Conservation (phyloP, 495 filamentous ascomycete species). For the Daldinia decipiens region DNA sequence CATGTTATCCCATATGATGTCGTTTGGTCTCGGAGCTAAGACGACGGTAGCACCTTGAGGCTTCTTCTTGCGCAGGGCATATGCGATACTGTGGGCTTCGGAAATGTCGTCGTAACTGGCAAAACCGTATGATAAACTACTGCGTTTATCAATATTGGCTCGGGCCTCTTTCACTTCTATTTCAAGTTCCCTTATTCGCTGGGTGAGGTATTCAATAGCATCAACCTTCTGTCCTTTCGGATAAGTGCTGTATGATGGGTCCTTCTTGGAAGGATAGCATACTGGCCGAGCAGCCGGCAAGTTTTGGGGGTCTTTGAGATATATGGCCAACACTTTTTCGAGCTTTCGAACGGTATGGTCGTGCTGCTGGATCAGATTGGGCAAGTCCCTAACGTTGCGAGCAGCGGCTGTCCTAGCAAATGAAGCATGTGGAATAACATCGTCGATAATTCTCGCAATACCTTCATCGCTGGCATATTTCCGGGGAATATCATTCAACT, state of each 20-base stretch:
- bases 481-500: conserved; percentile 87
- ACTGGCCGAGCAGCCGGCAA: conserved; percentile 81
- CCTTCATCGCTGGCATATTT: conserved; percentile 83
- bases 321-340: conserved; percentile 85
- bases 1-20: conserved; percentile 97
- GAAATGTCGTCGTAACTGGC: conserved; percentile 89
- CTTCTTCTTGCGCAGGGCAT: conserved; percentile 79
- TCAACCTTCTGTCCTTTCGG: conserved; percentile 81
- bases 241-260: conserved; percentile 66
- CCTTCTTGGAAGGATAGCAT: conserved; percentile 79
- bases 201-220: conserved; percentile 91
- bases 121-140: conserved; percentile 91
- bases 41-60: conserved; percentile 80
- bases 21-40: conserved; percentile 86
- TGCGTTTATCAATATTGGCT: conserved; percentile 81
- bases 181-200: conserved; percentile 84
- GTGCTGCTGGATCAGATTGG: conserved; percentile 84
- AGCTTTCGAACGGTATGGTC: conserved; percentile 80
- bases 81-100: conserved; percentile 89
- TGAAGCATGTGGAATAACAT: conserved; percentile 76
- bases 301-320: conserved; percentile 85
- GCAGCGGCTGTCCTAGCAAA: conserved; percentile 84
- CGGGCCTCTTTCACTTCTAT: conserved; percentile 84
- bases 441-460: conserved; percentile 79
- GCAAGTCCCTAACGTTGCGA: conserved; percentile 89